phyloP scores from a whole-genome alignment of 2,329 filamentous ascomycete genomes.

The Coleophoma eucalyptorum region DNA sequence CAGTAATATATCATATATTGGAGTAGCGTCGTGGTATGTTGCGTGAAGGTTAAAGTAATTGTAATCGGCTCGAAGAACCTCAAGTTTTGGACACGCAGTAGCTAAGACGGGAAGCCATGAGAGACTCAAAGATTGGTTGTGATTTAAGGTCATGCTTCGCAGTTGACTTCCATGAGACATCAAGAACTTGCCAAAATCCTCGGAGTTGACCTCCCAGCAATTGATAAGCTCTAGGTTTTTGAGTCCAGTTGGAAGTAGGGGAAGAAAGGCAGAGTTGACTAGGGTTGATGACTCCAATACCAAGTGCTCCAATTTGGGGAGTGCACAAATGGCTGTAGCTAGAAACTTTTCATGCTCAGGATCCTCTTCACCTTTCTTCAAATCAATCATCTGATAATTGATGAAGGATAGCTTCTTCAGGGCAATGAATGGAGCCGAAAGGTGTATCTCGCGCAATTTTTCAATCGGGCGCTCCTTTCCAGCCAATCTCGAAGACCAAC shows the following conservation, averaged over 20 bases:
- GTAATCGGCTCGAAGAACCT: conserved; percentile 71
- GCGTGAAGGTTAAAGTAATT: conserved; percentile 71
- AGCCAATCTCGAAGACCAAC: conserved; percentile 55
- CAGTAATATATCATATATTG: conserved; percentile 70
- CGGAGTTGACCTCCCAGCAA: conserved; percentile 70
- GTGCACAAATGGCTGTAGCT: conserved; percentile 40
- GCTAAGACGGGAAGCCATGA: conserved; percentile 68
- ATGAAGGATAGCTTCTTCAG: conserved; percentile 56
- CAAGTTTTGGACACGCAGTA: conserved; percentile 64
- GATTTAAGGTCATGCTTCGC: conserved; percentile 63
- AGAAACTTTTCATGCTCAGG: conserved; percentile 35
- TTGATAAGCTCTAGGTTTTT: conserved; percentile 70
- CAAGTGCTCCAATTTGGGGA: conserved; percentile 64
- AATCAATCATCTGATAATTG: conserved; percentile 58
- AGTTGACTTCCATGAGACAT: conserved; percentile 63
- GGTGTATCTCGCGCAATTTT: conserved; percentile 50
- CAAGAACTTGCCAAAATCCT: conserved; percentile 63
- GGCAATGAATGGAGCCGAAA: conserved; percentile 48
- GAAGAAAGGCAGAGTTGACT: conserved; percentile 65
- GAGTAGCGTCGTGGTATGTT: conserved; percentile 67
- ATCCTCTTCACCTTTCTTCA: conserved; percentile 24
- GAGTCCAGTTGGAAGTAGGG: conserved; percentile 62
- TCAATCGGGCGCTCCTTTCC: conserved; percentile 40
- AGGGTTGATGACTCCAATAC: conserved; percentile 73
- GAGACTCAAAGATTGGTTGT: conserved; percentile 76